Evolutionary conservation across 306 rosid genomes (phyloP).

Genomic region (Dryas octopetala): DNA sequence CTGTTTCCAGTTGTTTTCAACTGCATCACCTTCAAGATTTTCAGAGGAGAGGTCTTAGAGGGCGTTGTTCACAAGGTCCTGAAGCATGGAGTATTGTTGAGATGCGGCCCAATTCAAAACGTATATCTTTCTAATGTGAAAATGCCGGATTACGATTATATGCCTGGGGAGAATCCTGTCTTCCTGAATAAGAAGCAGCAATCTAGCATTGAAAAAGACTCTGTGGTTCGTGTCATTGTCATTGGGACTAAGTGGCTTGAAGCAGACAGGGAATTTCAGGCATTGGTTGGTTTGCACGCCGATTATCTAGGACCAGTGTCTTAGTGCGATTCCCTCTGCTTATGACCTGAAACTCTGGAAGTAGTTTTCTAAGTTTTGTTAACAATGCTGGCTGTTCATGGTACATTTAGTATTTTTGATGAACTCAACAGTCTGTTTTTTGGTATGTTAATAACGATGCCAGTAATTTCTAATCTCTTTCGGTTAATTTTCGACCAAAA

Average conservation of each 20-base stretch:
- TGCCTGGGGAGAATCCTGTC: conserved; percentile 66
- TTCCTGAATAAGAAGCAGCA: conserved; percentile 54
- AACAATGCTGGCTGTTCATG: background rate
- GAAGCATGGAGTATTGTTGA: conserved; percentile 83
- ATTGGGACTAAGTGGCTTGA: conserved; percentile 89
- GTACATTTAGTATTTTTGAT: background rate
- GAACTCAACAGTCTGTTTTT: background rate
- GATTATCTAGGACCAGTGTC: conserved; percentile 78
- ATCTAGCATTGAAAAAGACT: conserved; percentile 66
- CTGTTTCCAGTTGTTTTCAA: conserved; percentile 73
- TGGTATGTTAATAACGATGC: no score
- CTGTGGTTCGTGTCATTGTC: conserved; percentile 58
- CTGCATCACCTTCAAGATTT: conserved; percentile 71
- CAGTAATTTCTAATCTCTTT: no score
- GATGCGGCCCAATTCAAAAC: conserved; percentile 80
- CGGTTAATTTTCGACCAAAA: no score
- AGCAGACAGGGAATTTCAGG: conserved; percentile 90
- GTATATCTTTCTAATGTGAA: conserved; percentile 59
- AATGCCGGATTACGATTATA: conserved; percentile 71
- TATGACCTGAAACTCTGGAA: background rate
- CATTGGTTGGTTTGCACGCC: conserved; percentile 80
- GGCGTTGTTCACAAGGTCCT: conserved; percentile 77
- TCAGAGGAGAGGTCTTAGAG: conserved; percentile 73
- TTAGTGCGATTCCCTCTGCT: conserved; percentile 8
- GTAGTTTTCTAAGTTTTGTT: background rate